Evolutionary conservation across 1,284 basidiomycete species (phyloP), one percentile per base, ranked within the genome.

Genomic region (Pseudozyma thailandica): DNA sequence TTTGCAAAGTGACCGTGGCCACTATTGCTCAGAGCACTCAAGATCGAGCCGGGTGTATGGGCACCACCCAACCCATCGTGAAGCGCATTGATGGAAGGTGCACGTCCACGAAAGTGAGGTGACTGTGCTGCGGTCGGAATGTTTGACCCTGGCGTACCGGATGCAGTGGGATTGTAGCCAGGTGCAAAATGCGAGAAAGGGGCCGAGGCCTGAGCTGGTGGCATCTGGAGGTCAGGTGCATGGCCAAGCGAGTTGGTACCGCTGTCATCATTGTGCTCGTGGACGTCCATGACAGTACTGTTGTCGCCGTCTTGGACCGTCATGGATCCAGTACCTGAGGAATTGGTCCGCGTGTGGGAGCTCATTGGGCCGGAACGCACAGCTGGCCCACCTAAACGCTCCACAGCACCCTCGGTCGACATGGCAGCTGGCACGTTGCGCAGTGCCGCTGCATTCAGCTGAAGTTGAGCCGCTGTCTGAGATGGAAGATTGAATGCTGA

Each of bases 171-270:
- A 6, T 57, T 43, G 44, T 57, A 46, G 39, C 50, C 43, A 1
- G 60, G 61, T 7, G 55, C 39, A 51, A 76, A 74, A 48, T 78
- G 62, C 4, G 69, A 51, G 42, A 79, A 79, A 38, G 77, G 75
- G 3, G 74, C 75, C 1, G 62, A 18, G 12, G 70, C 76, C 43
- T 78, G 74, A 9, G 77, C 74, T 26, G 75, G 70, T 23, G 77
- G 76, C 58, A 79, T 75, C 25, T 68, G 65, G 1, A 79, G 51
- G 18, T 77, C 73, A 6, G 63, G 73, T 8, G 66, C 66, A 26
- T 61, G 59, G 8, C 50, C 50, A 5, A 71, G 52, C 12, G 61
- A 56, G 31, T 35, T 33, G 12, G 35, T 15, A 9, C 46, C 33
- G 31, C 41, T 45, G 27, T 72, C 69, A 23, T 72, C 57, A 7